Evolutionary conservation across 2,329 filamentous ascomycete species (phyloP).

Genomic region (Aspergillus proliferans): DNA sequence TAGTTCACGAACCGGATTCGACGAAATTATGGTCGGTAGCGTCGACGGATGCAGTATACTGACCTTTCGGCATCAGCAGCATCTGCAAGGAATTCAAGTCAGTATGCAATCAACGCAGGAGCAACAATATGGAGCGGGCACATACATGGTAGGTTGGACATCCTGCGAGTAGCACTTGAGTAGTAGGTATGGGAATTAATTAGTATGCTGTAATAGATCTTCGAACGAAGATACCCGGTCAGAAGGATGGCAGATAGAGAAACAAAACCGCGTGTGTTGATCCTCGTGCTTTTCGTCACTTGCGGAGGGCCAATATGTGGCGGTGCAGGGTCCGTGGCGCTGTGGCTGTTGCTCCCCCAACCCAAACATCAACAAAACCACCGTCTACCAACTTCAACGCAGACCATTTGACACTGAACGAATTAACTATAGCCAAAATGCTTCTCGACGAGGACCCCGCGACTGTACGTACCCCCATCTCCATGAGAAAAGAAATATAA

Average conservation of each 20-base stretch:
- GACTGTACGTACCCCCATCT: conserved; percentile 51
- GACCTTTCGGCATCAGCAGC: conserved; percentile 96
- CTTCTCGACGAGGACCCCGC: conserved; percentile 91
- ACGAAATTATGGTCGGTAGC: not conserved
- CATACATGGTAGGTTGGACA: conserved; percentile 48
- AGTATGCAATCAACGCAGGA: not conserved
- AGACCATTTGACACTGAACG: not conserved
- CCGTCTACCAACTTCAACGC: not conserved
- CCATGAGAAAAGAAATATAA: not conserved
- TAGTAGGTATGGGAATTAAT: no score
- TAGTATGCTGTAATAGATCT: no score
- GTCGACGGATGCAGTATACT: conserved; percentile 15
- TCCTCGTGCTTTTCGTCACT: conserved; percentile 18
- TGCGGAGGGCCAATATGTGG: conserved; percentile 26
- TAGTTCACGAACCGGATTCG: conserved; percentile 3
- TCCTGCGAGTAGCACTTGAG: conserved; percentile 22
- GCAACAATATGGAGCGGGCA: conserved; percentile 4
- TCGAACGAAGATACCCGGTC: no score
- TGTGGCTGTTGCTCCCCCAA: conserved; percentile 38
- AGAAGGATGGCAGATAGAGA: not conserved
- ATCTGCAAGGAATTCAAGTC: conserved; percentile 52
- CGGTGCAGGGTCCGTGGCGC: conserved; percentile 19
- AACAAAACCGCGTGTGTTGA: not conserved
- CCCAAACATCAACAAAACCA: conserved; percentile 16
- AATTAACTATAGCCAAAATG: conserved; percentile 53